Conservation (phyloP, 768 basidiomycete species). For the Mycena maculata region DNA sequence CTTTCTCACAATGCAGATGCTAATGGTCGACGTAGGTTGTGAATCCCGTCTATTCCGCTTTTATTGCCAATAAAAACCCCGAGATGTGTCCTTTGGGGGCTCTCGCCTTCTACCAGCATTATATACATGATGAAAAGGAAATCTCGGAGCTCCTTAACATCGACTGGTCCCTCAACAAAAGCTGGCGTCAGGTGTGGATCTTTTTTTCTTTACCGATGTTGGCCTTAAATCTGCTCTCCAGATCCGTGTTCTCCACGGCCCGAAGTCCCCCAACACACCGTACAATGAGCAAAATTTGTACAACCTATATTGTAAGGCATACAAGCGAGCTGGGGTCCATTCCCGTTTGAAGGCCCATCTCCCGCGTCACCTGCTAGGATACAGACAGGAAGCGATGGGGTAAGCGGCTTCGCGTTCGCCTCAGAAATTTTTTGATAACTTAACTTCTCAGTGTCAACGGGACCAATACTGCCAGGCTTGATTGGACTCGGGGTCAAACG, state of each 20-base stretch:
- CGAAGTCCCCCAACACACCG: not conserved
- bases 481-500: not conserved
- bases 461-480: not conserved
- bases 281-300: constrained; percentile 6
- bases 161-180: constrained; percentile 8
- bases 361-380: constrained; percentile 5
- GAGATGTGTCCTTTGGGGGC: constrained; percentile 16
- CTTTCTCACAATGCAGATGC: not conserved
- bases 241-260: constrained; percentile 1
- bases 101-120: constrained; percentile 17
- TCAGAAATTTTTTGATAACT: too few relatives aligned
- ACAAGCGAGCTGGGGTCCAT: not conserved
- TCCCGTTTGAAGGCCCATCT: constrained; percentile 1
- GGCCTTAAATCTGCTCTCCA: not conserved
- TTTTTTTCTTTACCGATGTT: not conserved
- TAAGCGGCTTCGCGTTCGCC: not conserved
- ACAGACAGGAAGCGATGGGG: constrained; percentile 10
- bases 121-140: not conserved
- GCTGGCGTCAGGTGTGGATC: not conserved
- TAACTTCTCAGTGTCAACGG: constrained; percentile 4
- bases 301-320: constrained; percentile 1
- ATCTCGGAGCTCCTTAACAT: not conserved
- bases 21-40: not conserved
- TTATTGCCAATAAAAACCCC: constrained; percentile 4
- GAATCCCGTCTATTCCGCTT: constrained; percentile 14